These are phyloP conservation scores for Ophiostoma triangulosporum DNA, from an alignment of 2,329 filamentous ascomycete species.

Conservation along the genomic window DNA sequence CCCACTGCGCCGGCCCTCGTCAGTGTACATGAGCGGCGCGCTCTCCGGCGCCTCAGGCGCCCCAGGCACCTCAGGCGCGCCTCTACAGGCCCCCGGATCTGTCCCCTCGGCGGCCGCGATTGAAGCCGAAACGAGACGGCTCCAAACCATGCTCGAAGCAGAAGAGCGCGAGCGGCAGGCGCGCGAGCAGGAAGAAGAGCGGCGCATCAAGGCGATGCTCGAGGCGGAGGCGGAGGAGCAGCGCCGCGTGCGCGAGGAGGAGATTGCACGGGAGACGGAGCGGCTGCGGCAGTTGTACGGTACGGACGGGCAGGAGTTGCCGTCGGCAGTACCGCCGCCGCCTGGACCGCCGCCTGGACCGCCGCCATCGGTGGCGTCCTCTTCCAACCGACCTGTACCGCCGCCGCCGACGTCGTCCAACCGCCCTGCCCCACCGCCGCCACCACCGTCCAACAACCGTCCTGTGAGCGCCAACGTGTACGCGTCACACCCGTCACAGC, in stretches of 20 bases:
- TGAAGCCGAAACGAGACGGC: slow-evolving; percentile 64
- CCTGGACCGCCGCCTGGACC: slow-evolving; percentile 13
- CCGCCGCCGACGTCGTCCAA: slow-evolving; percentile 15
- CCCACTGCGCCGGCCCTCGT: neutral
- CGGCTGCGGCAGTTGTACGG: slow-evolving; percentile 58
- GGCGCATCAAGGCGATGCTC: slow-evolving; percentile 50
- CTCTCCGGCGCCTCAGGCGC: neutral
- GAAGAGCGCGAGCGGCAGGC: slow-evolving; percentile 40
- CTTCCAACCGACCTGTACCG: slow-evolving; percentile 24
- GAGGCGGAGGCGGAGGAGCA: slow-evolving; percentile 52
- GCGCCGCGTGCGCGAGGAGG: slow-evolving; percentile 37
- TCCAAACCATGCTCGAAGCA: slow-evolving; percentile 44
- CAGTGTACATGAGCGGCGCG: neutral
- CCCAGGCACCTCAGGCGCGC: neutral
- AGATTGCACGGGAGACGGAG: slow-evolving; percentile 70
- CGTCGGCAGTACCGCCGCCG: slow-evolving; percentile 14
- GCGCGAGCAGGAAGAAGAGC: slow-evolving; percentile 41
- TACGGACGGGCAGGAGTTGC: slow-evolving; percentile 32
- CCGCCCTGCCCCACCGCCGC: slow-evolving; percentile 1
- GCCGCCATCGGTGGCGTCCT: slow-evolving; percentile 13
- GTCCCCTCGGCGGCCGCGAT: slow-evolving; percentile 30
- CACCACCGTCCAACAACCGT: neutral
- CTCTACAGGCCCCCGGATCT: neutral
- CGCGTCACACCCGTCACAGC: no score
- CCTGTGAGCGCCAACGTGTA: no score